phyloP scores from a whole-genome alignment of 495 filamentous ascomycete genomes.

The Rhypophila decipiens region DNA sequence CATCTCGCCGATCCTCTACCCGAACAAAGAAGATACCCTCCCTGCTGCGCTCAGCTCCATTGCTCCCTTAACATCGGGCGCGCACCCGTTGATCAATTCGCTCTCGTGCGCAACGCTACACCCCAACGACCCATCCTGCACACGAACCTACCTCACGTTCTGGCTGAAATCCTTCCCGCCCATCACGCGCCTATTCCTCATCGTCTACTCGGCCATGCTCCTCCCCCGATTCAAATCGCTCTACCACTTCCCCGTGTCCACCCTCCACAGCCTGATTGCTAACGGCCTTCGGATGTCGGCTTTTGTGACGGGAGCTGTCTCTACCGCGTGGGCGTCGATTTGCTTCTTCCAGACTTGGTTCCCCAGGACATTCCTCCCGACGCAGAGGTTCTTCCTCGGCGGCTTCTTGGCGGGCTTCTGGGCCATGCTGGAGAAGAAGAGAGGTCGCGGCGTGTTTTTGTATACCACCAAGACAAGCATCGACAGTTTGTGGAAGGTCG shows the following conservation, averaged over 20 bases:
- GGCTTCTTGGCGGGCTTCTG: conserved; percentile 80
- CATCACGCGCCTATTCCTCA: conserved; percentile 67
- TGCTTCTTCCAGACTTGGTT: conserved; percentile 79
- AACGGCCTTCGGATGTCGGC: conserved; percentile 61
- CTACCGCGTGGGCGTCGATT: conserved; percentile 77
- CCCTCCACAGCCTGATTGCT: conserved; percentile 55
- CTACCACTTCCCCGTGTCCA: conserved; percentile 56
- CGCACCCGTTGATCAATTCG: conserved; percentile 74
- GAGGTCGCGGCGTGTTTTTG: conserved; percentile 59
- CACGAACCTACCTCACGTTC: conserved; percentile 75
- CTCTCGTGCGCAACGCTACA: conserved; percentile 92
- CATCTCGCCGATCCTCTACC: conserved; percentile 83
- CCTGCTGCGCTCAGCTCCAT: conserved; percentile 60
- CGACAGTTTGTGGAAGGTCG: conserved; percentile 84
- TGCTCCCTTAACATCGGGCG: conserved; percentile 70
- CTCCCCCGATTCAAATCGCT: conserved; percentile 60
- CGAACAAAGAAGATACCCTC: conserved; percentile 54
- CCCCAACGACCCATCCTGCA: conserved; percentile 78
- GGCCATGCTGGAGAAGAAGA: conserved; percentile 61
- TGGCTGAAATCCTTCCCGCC: conserved; percentile 73
- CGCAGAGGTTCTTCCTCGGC: conserved; percentile 78
- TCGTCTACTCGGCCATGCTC: conserved; percentile 60
- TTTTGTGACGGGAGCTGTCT: conserved; percentile 70
- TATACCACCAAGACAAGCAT: conserved; percentile 67
- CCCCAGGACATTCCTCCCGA: conserved; percentile 67